A percentile compares a stretch with the other conserved stretches of the same genome.
phyloP scores from a whole-genome alignment of 768 basidiomycete genomes.

The Suillus paluster region DNA sequence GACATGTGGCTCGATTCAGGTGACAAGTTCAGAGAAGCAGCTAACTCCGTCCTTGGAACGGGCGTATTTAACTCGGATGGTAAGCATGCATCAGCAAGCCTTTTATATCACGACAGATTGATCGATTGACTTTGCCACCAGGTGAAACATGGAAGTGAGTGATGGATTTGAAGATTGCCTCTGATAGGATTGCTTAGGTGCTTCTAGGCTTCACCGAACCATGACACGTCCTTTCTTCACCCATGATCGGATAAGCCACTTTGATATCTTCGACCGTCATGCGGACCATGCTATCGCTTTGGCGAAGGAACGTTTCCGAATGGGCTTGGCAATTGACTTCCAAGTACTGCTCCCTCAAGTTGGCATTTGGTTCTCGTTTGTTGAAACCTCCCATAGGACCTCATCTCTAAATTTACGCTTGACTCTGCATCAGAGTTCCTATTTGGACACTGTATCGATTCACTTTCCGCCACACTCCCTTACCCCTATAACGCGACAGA shows the following conservation, averaged over 20 bases:
- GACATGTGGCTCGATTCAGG: constrained; percentile 27
- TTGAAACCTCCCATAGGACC: constrained; percentile 35
- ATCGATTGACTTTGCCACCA: constrained; percentile 23
- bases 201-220: constrained; percentile 58
- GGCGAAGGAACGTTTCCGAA: constrained; percentile 46
- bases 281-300: constrained; percentile 50
- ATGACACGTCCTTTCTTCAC: constrained; percentile 77
- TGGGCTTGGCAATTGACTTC: constrained; percentile 60
- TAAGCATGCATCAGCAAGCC: constrained; percentile 16
- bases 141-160: constrained; percentile 75
- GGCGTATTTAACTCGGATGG: constrained; percentile 64
- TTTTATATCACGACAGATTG: background rate
- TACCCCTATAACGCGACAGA: constrained; percentile 38
- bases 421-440: constrained; percentile 60
- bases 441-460: constrained; percentile 48
- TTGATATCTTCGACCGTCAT: constrained; percentile 63
- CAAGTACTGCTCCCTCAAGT: constrained; percentile 43
- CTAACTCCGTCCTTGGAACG: constrained; percentile 45
- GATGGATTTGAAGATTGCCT: background rate
- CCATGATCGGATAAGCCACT: constrained; percentile 62
- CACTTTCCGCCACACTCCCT: constrained; percentile 40
- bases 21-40: constrained; percentile 32
- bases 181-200: background rate
- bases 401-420: constrained; percentile 51
- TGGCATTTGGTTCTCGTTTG: background rate